Percentiles rank a stretch among this genome's conserved stretches.
These are phyloP conservation scores for Clarireedia hainanense DNA, from an alignment of 2,329 filamentous ascomycete genomes.

Conservation along the genomic window DNA sequence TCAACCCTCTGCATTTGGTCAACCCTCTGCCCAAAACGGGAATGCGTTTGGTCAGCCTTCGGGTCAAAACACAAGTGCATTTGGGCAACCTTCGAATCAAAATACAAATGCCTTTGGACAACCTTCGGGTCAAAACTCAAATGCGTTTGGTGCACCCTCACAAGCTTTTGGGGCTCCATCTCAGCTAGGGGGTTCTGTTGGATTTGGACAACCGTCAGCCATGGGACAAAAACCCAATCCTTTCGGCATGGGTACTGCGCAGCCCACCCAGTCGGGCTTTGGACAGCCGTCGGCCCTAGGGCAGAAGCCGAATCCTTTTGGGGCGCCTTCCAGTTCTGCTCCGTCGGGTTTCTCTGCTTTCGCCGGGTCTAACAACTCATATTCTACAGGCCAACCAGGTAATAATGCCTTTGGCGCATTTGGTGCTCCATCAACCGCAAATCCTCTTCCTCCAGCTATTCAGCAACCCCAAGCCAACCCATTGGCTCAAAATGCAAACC, in stretches of 20 bases:
- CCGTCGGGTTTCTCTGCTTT: constrained; percentile 7
- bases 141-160: constrained; percentile 14
- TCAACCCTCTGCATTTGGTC: constrained; percentile 28
- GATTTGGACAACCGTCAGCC: constrained; percentile 33
- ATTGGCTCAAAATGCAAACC: neutral
- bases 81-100: constrained; percentile 33
- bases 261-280: constrained; percentile 27
- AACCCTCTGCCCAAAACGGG: constrained; percentile 31
- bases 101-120: constrained; percentile 25
- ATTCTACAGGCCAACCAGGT: neutral
- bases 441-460: neutral
- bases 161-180: constrained; percentile 11
- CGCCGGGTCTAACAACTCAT: neutral
- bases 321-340: constrained; percentile 15
- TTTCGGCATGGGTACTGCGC: constrained; percentile 15
- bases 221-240: constrained; percentile 30
- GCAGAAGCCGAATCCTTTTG: constrained; percentile 29
- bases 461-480: neutral
- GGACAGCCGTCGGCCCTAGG: constrained; percentile 33
- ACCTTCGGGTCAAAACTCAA: constrained; percentile 27
- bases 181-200: constrained; percentile 25
- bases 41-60: constrained; percentile 26
- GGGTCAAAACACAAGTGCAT: constrained; percentile 23
- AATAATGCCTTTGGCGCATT: constrained; percentile 8
- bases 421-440: neutral